phyloP scores from a whole-genome alignment of 805 yeast species.

The Naumovozyma castellii region DNA sequence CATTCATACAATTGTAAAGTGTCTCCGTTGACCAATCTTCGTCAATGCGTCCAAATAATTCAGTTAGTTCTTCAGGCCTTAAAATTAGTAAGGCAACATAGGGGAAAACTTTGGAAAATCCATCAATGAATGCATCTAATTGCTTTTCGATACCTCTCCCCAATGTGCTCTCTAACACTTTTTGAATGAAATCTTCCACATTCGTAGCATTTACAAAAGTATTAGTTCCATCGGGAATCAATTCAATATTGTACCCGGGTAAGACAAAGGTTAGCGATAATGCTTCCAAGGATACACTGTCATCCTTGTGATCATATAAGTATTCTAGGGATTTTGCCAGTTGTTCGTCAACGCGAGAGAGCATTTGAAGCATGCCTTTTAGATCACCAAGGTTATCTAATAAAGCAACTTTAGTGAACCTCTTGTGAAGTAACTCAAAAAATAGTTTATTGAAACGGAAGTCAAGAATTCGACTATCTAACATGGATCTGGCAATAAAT shows the following conservation, averaged over 20 bases:
- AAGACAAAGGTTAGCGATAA: constrained; percentile 57
- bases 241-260: constrained; percentile 64
- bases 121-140: constrained; percentile 58
- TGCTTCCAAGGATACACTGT: constrained; percentile 29
- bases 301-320: constrained; percentile 36
- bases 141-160: constrained; percentile 58
- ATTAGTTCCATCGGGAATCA: constrained; percentile 48
- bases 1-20: constrained; percentile 50
- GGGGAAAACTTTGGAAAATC: constrained; percentile 79
- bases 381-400: constrained; percentile 3
- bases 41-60: constrained; percentile 62
- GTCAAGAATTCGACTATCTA: constrained; percentile 84
- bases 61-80: constrained; percentile 62
- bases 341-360: constrained; percentile 46
- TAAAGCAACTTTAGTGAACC: constrained; percentile 6
- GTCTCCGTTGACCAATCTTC: constrained; percentile 82
- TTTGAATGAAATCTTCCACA: constrained; percentile 46
- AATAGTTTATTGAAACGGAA: constrained; percentile 65
- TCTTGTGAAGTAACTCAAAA: constrained; percentile 44
- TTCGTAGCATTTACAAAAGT: constrained; percentile 42
- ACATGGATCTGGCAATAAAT: constrained; percentile 74
- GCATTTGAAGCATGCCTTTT: constrained; percentile 26
- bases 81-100: constrained; percentile 61
- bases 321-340: constrained; percentile 50
- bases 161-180: constrained; percentile 49